Evolutionary conservation across 305 asterid genomes (phyloP), one percentile per base, ranked within the genome.

Genomic region (Fraxinus velutina): DNA sequence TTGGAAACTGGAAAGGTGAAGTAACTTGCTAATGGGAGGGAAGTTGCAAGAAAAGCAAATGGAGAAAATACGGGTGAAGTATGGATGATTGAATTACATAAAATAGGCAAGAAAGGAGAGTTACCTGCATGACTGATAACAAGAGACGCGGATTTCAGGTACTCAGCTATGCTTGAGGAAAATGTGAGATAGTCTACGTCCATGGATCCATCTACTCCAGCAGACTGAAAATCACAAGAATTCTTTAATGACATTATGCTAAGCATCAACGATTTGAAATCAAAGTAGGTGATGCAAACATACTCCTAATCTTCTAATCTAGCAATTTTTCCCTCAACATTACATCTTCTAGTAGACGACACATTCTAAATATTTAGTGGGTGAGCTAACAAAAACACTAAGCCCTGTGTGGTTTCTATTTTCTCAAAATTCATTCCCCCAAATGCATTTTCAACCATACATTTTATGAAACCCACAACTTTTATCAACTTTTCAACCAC

Each of bases 101-200:
- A 10, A 78, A n/a, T 75, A 8, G 34, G 34, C 34, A 0, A 15
- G 47, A 34, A 78, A 42, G 22, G 33, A 33, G 32, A 24, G 19
- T 78, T 90, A 92, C 97, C 98, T 83, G 98, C 97, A 79, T 95
- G 99, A 76, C 99, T 91, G 87, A 93, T 92, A 57, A 93, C 98
- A 83, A 95, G 96, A 82, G 97, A 92, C 39, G 98, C 95, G 6
- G 93, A 88, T 86, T 88, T 92, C 90, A 95, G 79, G 87, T 82
- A 86, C 83, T 92, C 97, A 44, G 98, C 96, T 82, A 95, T 93
- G 89, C 97, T 93, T 66, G 98, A 87, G 32, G 99, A 95, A 88
- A 92, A 93, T 34, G 93, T 92, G 88, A 93, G 93, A 85, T 86
- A 90, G 85, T 92, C 97, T 47, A 92, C 90, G 77, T 83, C 90